phyloP scores from a whole-genome alignment of 2,329 filamentous ascomycete species.

The Ophiocordyceps camponoti-rufipedis region DNA sequence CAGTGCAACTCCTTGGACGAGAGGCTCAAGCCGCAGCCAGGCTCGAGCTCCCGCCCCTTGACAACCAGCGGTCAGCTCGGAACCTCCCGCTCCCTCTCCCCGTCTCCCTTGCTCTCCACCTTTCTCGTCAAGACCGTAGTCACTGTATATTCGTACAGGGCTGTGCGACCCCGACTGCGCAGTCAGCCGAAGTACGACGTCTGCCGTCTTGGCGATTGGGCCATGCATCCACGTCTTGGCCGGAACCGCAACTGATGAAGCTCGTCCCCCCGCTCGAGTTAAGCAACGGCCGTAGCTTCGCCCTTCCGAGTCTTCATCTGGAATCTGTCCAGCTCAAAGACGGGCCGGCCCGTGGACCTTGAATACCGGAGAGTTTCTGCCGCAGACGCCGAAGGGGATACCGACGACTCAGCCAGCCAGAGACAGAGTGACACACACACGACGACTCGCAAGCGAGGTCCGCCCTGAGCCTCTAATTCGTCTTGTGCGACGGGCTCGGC shows the following conservation, averaged over 20 bases:
- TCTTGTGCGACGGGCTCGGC: background rate
- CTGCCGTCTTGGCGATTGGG: constrained; percentile 2
- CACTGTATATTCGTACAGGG: background rate
- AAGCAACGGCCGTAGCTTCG: too few relatives aligned
- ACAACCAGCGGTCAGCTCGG: background rate
- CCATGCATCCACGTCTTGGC: background rate
- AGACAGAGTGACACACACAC: background rate
- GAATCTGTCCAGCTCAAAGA: too few relatives aligned
- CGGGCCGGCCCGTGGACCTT: too few relatives aligned
- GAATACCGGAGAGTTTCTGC: too few relatives aligned
- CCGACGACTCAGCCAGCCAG: background rate
- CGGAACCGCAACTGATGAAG: background rate
- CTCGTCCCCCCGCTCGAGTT: background rate
- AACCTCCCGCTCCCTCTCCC: background rate
- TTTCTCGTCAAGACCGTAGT: background rate
- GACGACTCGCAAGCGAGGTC: constrained; percentile 1
- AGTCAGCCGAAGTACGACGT: constrained; percentile 3
- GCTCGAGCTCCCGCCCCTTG: background rate
- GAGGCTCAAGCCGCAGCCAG: background rate
- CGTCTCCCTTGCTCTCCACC: background rate
- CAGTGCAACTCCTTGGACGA: background rate
- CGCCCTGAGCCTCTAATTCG: background rate
- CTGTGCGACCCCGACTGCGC: constrained; percentile 2
- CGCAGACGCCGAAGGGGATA: too few relatives aligned
- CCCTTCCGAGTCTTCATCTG: too few relatives aligned